Evolutionary conservation across 2,329 filamentous ascomycete species (phyloP).

Genomic region (Colletotrichum truncatum): DNA sequence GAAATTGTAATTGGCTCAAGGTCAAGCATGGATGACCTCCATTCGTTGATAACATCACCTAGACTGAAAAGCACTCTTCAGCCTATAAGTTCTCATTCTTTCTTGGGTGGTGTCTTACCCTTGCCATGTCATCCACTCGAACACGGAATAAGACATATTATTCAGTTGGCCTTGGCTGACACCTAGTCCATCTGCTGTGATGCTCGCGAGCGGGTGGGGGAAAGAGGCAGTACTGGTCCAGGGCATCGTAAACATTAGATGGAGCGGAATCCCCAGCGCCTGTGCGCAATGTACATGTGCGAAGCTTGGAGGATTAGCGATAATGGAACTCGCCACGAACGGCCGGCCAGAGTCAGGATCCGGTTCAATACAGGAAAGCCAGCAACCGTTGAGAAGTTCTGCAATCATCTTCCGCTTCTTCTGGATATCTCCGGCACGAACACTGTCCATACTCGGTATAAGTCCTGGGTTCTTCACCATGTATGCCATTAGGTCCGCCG

Average conservation of each 20-base stretch:
- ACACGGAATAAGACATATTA: conserved; percentile 75
- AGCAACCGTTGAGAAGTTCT: conserved; percentile 36
- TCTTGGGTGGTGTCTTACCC: conserved; percentile 46
- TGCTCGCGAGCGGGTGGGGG: conserved; percentile 77
- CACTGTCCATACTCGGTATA: conserved; percentile 37
- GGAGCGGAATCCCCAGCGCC: conserved; percentile 51
- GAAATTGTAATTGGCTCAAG: conserved; percentile 75
- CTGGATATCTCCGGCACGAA: conserved; percentile 38
- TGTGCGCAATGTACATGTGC: conserved; percentile 59
- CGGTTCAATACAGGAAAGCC: conserved; percentile 36
- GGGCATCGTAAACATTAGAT: conserved; percentile 71
- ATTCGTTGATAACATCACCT: conserved; percentile 80
- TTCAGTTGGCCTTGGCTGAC: conserved; percentile 67
- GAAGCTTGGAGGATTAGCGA: conserved; percentile 60
- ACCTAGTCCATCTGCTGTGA: conserved; percentile 62
- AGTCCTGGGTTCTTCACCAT: conserved; percentile 41
- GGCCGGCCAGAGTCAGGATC: conserved; percentile 36
- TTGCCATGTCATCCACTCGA: conserved; percentile 83
- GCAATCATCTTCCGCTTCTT: conserved; percentile 36
- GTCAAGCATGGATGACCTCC: conserved; percentile 70
- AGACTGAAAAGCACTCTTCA: conserved; percentile 42
- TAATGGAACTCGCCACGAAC: conserved; percentile 59
- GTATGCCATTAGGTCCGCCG: conserved; percentile 49
- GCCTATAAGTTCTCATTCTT: rapidly evolving
- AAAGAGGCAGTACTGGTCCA: conserved; percentile 79